A percentile compares a stretch with the other conserved stretches of the same genome.
phyloP scores from a whole-genome alignment of 805 yeast genomes.

The Ogataea saltuana region DNA sequence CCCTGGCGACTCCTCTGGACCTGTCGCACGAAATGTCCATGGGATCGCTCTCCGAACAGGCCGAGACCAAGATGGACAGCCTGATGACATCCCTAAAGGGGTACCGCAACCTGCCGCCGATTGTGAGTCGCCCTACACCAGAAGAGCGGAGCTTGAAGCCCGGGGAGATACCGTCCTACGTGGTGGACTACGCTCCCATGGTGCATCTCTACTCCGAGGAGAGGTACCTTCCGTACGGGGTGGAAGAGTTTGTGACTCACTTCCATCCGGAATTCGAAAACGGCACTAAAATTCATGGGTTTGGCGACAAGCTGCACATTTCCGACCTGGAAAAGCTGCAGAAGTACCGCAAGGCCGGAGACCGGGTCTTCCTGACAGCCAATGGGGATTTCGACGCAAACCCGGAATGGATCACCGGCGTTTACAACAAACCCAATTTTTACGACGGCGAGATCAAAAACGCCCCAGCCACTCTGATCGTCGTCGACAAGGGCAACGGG shows the following conservation, averaged over 20 bases:
- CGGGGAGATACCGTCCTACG: constrained; percentile 66
- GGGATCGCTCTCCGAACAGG: constrained; percentile 4
- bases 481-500: constrained; percentile 91
- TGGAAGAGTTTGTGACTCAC: constrained; percentile 64
- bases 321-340: constrained; percentile 40
- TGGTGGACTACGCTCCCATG: constrained; percentile 67
- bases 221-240: constrained; percentile 78
- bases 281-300: constrained; percentile 42
- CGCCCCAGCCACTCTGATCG: constrained; percentile 81
- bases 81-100: constrained; percentile 16
- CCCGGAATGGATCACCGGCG: constrained; percentile 88
- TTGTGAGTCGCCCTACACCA: constrained; percentile 34
- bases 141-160: constrained; percentile 41
- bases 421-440: constrained; percentile 62
- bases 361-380: constrained; percentile 59
- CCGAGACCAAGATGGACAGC: constrained; percentile 15
- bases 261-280: constrained; percentile 57
- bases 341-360: constrained; percentile 28
- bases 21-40: too few species aligned
- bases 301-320: constrained; percentile 28
- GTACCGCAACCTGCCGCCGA: constrained; percentile 38
- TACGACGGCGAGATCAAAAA: constrained; percentile 67
- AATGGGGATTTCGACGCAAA: constrained; percentile 65
- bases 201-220: constrained; percentile 91
- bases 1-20: constrained; percentile 1